Base-by-base conservation (phyloP, 306 rosid species). In the Prunus armeniaca region DNA sequence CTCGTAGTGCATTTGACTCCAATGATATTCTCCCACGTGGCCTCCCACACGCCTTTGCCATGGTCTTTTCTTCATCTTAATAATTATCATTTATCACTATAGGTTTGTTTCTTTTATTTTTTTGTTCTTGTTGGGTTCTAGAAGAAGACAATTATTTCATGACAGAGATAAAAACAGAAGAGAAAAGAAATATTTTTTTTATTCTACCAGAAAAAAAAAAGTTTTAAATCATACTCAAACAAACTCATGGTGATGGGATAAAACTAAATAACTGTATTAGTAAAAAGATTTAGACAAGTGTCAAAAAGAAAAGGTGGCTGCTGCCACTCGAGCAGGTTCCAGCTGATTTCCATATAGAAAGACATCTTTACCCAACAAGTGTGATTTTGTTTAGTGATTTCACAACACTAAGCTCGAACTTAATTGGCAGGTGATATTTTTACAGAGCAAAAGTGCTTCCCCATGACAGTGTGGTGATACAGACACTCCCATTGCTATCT, bases 321-420 rank as follows among this genome's bases (percentile, higher is more conserved):
- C 46, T 56, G 78, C 65, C 84, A 47, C 71, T 17, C 4, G 5
- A 38, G 50, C 71, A 25, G 28, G 47, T 11, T 25, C 60, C 61
- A 81, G 25, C 12, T 11, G 49, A 24, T 54, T 18, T 56, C 71
- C 71, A 67, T 47, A 50, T 30, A 74, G 58, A 28, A 67, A 34
- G 62, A 78, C 46, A 34, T 67, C 46, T 76, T 67, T 17, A 41
- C 80, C 78, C 68, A 57, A 51, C 10, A 20, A 11, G 25, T 32
- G 25, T 0, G n/a, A 50, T 19, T 47, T 55, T 12, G 22, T 8
- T 24, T 50, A 46, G 79, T 80, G 57, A 74, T 74, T 80, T 61
- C 41, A 67, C 28, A 25, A 7, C 67, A 51, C 72, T 38, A 32
- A 38, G 2, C 81, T 22, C 49, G 74, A 43, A 43, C 30, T 5